Base-by-base conservation (phyloP, 2,329 filamentous ascomycete species). In the Epicoccum sorghinum region DNA sequence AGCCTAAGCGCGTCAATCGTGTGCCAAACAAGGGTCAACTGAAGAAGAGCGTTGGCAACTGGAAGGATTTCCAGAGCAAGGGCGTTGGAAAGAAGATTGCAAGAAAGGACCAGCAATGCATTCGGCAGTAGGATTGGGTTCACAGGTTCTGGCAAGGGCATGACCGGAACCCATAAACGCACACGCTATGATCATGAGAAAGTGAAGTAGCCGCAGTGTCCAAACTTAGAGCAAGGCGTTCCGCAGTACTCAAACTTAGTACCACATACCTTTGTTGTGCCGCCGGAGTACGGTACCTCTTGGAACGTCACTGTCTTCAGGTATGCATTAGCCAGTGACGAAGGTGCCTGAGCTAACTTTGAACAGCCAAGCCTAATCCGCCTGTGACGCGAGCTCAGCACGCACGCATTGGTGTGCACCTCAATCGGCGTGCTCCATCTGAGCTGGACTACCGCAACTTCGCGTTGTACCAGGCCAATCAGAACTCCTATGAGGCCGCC, bases 121-220 rank as follows among this genome's bases (percentile, higher is more conserved):
- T 84, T 95, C 23, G 85, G 91, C 68, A 93, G 90, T 53, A 86
- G 92, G 89, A 95, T 99, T 70, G 95, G 95, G 30, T 97, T 99
- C 71, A 96, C 91, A 7, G 95, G 95, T 58, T 97, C 93, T 49
- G 95, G 95, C 55, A 91, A 96, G 77, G 84, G 89, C 62, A 98
- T 98, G 95, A 90, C 92, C 66, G 97, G 96, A 76, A 95, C 97
- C 72, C 86, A 86, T 42, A 86, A 88, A 58, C 84, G 93, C 69
- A 89, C 85, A 72, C 88, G 91, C 67, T 91, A 96, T 71, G 88
- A 95, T 62, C 96, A 96, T 75, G 71, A 71, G 57, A 65, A 60
- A 36, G 69, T 18, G 18, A 18, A 18, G 18, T 18, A 18, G 18
- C 18, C 18, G 18, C 18, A 18, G 18, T 18, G 18, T 18, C 18